These are phyloP conservation scores for Chernovozyma aurita DNA, from an alignment of 1,139 yeast species.

Conservation along the genomic window DNA sequence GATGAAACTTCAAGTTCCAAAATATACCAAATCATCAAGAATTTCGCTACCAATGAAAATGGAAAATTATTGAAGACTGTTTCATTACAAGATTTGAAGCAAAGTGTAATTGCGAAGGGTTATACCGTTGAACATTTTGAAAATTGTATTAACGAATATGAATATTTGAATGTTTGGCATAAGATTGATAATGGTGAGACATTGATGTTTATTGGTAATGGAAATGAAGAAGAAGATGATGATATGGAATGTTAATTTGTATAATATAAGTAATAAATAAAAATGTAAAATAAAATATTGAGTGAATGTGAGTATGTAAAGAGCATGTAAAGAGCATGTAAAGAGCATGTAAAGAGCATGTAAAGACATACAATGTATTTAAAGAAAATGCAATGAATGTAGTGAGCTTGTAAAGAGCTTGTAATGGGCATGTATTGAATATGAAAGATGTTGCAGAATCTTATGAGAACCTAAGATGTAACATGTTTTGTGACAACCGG, in stretches of 20 bases:
- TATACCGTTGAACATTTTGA: slow-evolving; percentile 76
- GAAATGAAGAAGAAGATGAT: slow-evolving; percentile 21
- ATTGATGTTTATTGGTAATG: slow-evolving; percentile 37
- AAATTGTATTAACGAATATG: slow-evolving; percentile 73
- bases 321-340: too few relatives aligned
- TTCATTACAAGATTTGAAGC: slow-evolving; percentile 56
- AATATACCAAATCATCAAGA: slow-evolving; percentile 58
- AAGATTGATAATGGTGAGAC: slow-evolving; percentile 61
- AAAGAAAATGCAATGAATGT: too few relatives aligned
- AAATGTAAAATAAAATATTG: not conserved
- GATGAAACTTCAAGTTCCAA: slow-evolving; percentile 51
- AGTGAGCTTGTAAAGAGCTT: too few relatives aligned
- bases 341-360: too few relatives aligned
- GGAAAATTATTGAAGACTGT: slow-evolving; percentile 36
- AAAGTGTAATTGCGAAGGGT: slow-evolving; percentile 77
- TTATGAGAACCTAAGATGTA: too few relatives aligned
- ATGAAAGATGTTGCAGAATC: too few relatives aligned
- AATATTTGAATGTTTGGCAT: slow-evolving; percentile 73
- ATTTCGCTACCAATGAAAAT: slow-evolving; percentile 47
- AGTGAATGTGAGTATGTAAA: too few relatives aligned
- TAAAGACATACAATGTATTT: too few relatives aligned
- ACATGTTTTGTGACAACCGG: too few relatives aligned
- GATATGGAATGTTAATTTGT: slow-evolving; percentile 12
- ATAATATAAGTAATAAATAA: not conserved
- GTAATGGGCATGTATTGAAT: too few relatives aligned